Conservation (phyloP, 768 basidiomycete genomes). For the Auricularia auricula-judae region DNA sequence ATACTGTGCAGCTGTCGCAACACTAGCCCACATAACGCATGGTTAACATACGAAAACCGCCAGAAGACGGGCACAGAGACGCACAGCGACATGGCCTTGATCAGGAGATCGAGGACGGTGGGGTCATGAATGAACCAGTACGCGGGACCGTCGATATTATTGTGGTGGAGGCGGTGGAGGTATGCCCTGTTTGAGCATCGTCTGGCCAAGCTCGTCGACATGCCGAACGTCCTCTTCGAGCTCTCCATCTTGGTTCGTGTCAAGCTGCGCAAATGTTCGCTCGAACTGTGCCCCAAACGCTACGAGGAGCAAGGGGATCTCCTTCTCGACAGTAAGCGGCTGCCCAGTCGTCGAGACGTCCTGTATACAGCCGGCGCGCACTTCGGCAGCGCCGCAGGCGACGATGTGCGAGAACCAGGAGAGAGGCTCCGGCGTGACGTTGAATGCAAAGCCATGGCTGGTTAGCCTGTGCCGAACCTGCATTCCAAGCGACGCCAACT, state of each 20-base stretch:
- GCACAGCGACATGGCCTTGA: no score
- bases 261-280: not conserved
- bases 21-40: no score
- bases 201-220: not conserved
- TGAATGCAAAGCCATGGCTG: slow-evolving; percentile 89
- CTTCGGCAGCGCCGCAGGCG: slow-evolving; percentile 83
- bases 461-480: slow-evolving; percentile 92
- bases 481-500: slow-evolving; percentile 92
- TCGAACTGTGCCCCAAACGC: not conserved
- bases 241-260: not conserved
- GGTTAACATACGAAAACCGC: no score
- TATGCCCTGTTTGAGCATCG: not conserved
- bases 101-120: no score
- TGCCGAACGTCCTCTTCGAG: not conserved
- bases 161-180: not conserved
- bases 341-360: not conserved
- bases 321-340: not conserved
- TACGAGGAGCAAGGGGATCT: not conserved
- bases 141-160: not conserved
- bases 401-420: slow-evolving; percentile 81
- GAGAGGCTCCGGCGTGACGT: slow-evolving; percentile 71
- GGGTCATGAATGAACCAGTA: no score
- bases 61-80: no score
- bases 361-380: slow-evolving; percentile 49
- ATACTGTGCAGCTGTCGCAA: no score